These are phyloP conservation scores for Venturia oleaginea DNA, from an alignment of 2,329 filamentous ascomycete genomes.

Conservation along the genomic window DNA sequence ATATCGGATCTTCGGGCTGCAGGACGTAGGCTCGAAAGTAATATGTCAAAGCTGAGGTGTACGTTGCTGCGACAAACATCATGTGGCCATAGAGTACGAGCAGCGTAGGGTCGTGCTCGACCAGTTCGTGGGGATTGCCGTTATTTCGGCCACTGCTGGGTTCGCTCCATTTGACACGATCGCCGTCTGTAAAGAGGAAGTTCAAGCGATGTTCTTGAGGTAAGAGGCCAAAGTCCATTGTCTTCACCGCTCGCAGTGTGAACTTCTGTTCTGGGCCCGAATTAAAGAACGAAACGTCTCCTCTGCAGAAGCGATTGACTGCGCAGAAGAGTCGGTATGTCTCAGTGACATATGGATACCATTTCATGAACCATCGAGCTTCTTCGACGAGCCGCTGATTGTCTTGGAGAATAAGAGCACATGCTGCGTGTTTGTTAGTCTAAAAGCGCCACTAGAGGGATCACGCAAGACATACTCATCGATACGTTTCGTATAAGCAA, in stretches of 20 bases:
- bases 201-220: constrained; percentile 40
- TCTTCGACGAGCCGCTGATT: constrained; percentile 64
- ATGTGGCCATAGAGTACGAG: constrained; percentile 88
- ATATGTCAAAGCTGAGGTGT: constrained; percentile 78
- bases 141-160: constrained; percentile 25
- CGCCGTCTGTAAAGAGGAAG: constrained; percentile 30
- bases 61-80: constrained; percentile 72
- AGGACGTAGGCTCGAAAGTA: constrained; percentile 61
- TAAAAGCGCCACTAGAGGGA: background rate
- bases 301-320: constrained; percentile 66
- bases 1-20: constrained; percentile 64
- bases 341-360: constrained; percentile 61
- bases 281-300: constrained; percentile 66
- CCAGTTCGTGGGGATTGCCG: constrained; percentile 31
- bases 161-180: constrained; percentile 29
- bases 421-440: constrained; percentile 45
- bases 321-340: constrained; percentile 75
- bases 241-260: constrained; percentile 82
- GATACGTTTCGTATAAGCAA: constrained; percentile 70
- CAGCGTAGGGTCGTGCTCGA: constrained; percentile 65
- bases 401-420: constrained; percentile 72
- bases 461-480: constrained; percentile 47
- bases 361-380: constrained; percentile 75
- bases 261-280: constrained; percentile 82
- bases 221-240: constrained; percentile 64